A percentile compares a stretch with the other conserved stretches of the same genome.
phyloP scores from a whole-genome alignment of 2,329 filamentous ascomycete genomes.

The Hymenoscyphus salicellus region DNA sequence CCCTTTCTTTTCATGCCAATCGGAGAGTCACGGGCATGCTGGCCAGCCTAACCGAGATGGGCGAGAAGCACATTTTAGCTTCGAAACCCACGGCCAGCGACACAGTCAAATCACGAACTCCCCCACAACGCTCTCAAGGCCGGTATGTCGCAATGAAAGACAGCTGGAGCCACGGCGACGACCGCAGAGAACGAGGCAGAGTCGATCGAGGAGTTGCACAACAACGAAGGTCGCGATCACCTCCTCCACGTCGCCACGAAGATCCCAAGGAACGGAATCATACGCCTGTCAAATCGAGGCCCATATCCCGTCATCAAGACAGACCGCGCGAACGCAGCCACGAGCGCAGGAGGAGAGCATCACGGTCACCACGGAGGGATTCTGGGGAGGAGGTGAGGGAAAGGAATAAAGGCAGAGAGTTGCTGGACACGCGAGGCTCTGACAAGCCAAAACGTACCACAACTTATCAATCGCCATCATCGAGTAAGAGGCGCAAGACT shows the following conservation, averaged over 20 bases:
- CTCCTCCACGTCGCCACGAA: constrained; percentile 36
- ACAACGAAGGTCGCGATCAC: constrained; percentile 38
- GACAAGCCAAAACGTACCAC: constrained; percentile 33
- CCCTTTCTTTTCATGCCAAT: not conserved
- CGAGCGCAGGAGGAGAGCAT: constrained; percentile 31
- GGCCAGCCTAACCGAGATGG: constrained; percentile 4
- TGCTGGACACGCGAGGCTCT: constrained; percentile 37
- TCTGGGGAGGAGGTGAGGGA: constrained; percentile 35
- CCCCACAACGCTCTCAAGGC: constrained; percentile 26
- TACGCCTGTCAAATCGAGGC: constrained; percentile 31
- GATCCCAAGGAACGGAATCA: constrained; percentile 33
- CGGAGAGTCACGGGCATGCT: not conserved
- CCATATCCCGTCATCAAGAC: constrained; percentile 26
- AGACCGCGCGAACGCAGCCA: constrained; percentile 31
- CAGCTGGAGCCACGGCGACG: constrained; percentile 42
- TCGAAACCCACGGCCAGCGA: not conserved
- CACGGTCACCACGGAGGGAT: constrained; percentile 32
- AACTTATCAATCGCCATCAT: constrained; percentile 33
- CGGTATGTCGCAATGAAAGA: constrained; percentile 44
- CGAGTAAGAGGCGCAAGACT: constrained; percentile 36
- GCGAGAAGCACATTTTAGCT: not conserved
- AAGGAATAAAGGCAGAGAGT: constrained; percentile 36
- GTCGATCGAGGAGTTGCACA: constrained; percentile 39
- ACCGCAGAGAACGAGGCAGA: constrained; percentile 43
- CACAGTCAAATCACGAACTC: constrained; percentile 3